phyloP scores from a whole-genome alignment of 495 filamentous ascomycete genomes.

The Rhizodiscina lignyota region DNA sequence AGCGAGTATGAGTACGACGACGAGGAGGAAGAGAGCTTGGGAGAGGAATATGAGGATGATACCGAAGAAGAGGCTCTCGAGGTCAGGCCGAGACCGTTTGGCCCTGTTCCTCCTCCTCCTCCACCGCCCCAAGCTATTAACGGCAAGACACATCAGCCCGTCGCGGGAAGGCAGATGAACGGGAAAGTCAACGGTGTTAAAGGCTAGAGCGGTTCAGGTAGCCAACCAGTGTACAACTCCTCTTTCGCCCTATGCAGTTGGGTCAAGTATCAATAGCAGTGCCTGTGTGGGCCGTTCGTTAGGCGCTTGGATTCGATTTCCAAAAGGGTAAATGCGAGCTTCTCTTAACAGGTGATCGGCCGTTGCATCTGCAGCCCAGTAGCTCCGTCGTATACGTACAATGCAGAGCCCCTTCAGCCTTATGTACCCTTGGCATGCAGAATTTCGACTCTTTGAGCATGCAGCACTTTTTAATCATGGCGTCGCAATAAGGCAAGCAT shows the following conservation, averaged over 20 bases:
- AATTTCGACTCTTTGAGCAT: not conserved
- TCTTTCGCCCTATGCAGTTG: not conserved
- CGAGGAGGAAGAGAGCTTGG: slow-evolving; percentile 54
- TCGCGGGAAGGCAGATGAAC: slow-evolving; percentile 13
- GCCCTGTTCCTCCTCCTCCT: slow-evolving; percentile 25
- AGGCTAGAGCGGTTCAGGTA: no score
- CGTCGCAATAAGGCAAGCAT: no score
- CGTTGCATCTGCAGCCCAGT: no score
- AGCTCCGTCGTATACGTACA: no score
- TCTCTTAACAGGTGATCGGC: no score
- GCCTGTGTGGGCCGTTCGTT: no score
- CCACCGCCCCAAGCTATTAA: slow-evolving; percentile 12
- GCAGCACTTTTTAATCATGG: not conserved
- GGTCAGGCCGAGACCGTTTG: slow-evolving; percentile 15
- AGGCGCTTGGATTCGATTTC: no score
- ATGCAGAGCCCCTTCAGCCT: no score
- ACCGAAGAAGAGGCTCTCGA: slow-evolving; percentile 20
- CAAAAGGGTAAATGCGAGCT: no score
- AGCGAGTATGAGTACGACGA: slow-evolving; percentile 54
- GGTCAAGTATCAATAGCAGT: not conserved
- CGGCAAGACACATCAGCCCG: slow-evolving; percentile 13
- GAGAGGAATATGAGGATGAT: slow-evolving; percentile 42
- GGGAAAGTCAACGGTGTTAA: slow-evolving; percentile 16
- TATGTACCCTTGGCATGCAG: no score
- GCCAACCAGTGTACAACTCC: no score